Conservation (phyloP, 208 protist genomes). For the Trichomonas tenax region DNA sequence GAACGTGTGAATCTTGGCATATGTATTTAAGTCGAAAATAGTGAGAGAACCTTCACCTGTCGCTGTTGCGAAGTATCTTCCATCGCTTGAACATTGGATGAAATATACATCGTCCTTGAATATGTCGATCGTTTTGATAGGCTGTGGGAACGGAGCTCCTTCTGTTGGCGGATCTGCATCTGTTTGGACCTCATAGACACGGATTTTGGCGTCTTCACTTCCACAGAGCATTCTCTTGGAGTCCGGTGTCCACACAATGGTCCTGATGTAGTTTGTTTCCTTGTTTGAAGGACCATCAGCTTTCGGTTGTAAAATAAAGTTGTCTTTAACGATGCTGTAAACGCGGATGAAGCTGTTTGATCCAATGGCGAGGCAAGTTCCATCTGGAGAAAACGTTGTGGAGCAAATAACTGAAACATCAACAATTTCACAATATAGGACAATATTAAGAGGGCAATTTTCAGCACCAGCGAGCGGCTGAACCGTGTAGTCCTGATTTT, state of each 20-base stretch:
- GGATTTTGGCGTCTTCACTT: neutral
- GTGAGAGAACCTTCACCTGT: neutral
- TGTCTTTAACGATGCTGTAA: neutral
- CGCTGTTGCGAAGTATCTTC: neutral
- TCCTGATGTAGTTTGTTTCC: neutral
- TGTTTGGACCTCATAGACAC: neutral
- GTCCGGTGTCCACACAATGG: neutral
- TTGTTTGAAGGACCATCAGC: neutral
- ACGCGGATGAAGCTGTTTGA: neutral
- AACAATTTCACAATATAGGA: neutral
- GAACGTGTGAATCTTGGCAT: neutral
- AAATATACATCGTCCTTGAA: neutral
- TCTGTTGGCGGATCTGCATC: neutral
- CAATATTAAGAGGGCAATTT: neutral
- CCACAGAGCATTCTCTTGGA: neutral
- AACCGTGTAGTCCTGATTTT: neutral
- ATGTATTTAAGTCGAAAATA: neutral
- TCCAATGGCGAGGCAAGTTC: neutral
- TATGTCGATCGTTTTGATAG: neutral
- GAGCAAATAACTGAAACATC: conserved; percentile 16
- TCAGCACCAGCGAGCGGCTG: neutral
- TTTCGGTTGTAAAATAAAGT: neutral
- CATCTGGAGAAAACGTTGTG: neutral
- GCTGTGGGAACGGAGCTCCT: neutral
- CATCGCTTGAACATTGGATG: neutral